A percentile compares a stretch with the other conserved stretches of the same genome.
These are phyloP conservation scores for Haematococcus lacustris DNA, from an alignment of 139 green algal species.

Conservation along the genomic window DNA sequence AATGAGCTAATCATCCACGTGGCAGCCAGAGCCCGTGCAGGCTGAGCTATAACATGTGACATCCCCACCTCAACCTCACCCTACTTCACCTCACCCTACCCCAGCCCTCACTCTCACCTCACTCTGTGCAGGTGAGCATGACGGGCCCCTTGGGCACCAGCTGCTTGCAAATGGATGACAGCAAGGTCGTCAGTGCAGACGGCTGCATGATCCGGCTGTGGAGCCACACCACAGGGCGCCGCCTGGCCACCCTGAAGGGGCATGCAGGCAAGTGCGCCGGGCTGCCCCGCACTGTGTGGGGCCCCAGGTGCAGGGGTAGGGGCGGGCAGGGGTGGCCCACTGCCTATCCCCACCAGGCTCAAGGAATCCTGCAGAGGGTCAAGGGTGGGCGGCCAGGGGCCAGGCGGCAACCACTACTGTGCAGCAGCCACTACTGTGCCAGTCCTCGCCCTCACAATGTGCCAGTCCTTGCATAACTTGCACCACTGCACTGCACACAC, in stretches of 20 bases:
- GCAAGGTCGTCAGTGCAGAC: slow-evolving; percentile 36
- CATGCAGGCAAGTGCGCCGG: slow-evolving; percentile 7
- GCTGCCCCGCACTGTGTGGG: background rate
- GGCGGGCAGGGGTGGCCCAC: background rate
- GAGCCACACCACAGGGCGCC: slow-evolving; percentile 31
- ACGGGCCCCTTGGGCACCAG: slow-evolving; percentile 18
- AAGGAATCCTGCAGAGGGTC: background rate
- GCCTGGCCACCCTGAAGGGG: slow-evolving; percentile 36
- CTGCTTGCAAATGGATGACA: slow-evolving; percentile 38
- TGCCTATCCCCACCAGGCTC: background rate
- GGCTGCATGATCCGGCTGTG: slow-evolving; percentile 33
- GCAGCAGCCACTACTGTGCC: too few species aligned
- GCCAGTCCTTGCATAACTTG: too few species aligned
- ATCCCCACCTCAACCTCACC: too few species aligned
- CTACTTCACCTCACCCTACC: too few species aligned
- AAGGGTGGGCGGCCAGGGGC: background rate
- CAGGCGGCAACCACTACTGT: background rate
- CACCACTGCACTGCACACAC: too few species aligned
- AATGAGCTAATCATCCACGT: too few species aligned
- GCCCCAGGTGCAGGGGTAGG: background rate
- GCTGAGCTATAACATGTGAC: too few species aligned
- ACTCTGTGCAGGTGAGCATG: background rate
- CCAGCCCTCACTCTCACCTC: too few species aligned
- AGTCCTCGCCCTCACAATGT: too few species aligned
- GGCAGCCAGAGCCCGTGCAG: too few species aligned